Evolutionary conservation across 2,329 filamentous ascomycete species (phyloP), one percentile per base, ranked within the genome.

Genomic region (Cladosporium sp.): DNA sequence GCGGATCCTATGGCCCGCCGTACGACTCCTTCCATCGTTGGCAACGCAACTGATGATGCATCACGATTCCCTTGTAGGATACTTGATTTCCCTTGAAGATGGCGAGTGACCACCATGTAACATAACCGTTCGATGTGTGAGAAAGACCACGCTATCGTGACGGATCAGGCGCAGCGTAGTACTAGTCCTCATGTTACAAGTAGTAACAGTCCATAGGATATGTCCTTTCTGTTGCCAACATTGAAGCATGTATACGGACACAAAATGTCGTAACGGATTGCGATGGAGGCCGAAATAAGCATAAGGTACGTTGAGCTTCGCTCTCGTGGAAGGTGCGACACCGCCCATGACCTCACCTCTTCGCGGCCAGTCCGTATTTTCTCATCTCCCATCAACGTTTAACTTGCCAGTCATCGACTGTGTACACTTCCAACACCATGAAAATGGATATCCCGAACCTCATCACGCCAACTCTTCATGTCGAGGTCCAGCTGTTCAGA

Each of bases 401-500:
- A 4, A 32, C 12, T 10, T 32, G 28, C 28, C 28, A 10, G 28
- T 32, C 3, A 4, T 4, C 2, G 12, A 2, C 28, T 7, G 28
- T 32, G 12, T 32, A 4, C 6, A 17, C 10, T 8, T 1, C 5
- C 7, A 8, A 25, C 5, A 17, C 6, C 6, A 15, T 12, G 6
- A 22, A 24, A 4, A 64, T 62, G 59, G 60, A 53, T 4, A 34
- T 54, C 2, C 50, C 60, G 4, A 39, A 48, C 17, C 55, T 66
- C n/a, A 56, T 66, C n/a, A 68, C 61, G 35, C 69, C 73, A 13
- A 65, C 71, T 13, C 60, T 77, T 8, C 72, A 76, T 57, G 61
- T 77, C 39, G 74, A 77, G 58, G 73, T 71, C 32, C 68, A 71
- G 10, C 63, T 75, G 35, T 35, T 28, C 8, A 56, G 32, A 13